These are phyloP conservation scores for Sporisorium exsertum DNA, from an alignment of 1,284 basidiomycete genomes.

Conservation along the genomic window DNA sequence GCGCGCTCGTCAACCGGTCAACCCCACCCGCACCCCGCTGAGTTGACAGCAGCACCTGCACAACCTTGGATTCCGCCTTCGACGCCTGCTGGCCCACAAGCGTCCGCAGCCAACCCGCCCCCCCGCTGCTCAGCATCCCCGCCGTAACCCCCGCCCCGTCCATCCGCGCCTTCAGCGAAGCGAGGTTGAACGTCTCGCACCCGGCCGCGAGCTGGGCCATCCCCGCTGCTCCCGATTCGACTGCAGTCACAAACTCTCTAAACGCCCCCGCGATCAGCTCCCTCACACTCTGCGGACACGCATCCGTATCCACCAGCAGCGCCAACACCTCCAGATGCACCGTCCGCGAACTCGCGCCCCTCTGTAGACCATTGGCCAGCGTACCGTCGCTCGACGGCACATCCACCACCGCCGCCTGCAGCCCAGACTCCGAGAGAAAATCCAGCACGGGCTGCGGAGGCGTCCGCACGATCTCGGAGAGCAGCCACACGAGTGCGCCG, in stretches of 20 bases:
- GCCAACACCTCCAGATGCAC: constrained; percentile 38
- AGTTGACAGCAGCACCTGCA: constrained; percentile 6
- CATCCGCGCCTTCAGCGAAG: constrained; percentile 30
- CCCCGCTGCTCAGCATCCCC: constrained; percentile 9
- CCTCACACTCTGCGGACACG: constrained; percentile 28
- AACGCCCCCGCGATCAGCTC: constrained; percentile 21
- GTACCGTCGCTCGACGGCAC: constrained; percentile 29
- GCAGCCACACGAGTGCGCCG: constrained; percentile 69
- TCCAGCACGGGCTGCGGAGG: constrained; percentile 30
- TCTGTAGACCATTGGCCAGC: constrained; percentile 28
- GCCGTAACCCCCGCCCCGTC: constrained; percentile 19
- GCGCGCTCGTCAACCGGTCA: not conserved
- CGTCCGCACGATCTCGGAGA: constrained; percentile 30
- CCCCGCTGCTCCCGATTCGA: constrained; percentile 2
- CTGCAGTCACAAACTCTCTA: constrained; percentile 13
- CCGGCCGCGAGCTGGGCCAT: constrained; percentile 10
- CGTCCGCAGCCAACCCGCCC: constrained; percentile 12
- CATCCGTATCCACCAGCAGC: constrained; percentile 38
- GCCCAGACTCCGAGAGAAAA: constrained; percentile 14
- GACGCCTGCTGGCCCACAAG: not conserved
- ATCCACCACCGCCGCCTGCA: constrained; percentile 25
- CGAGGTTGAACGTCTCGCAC: constrained; percentile 34
- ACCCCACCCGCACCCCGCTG: not conserved
- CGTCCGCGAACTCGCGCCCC: constrained; percentile 30
- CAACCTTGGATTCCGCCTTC: not conserved